Evolutionary conservation across 225 moss, liverwort and hornwort species (phyloP).

Genomic region (Straminergon stramineum): DNA sequence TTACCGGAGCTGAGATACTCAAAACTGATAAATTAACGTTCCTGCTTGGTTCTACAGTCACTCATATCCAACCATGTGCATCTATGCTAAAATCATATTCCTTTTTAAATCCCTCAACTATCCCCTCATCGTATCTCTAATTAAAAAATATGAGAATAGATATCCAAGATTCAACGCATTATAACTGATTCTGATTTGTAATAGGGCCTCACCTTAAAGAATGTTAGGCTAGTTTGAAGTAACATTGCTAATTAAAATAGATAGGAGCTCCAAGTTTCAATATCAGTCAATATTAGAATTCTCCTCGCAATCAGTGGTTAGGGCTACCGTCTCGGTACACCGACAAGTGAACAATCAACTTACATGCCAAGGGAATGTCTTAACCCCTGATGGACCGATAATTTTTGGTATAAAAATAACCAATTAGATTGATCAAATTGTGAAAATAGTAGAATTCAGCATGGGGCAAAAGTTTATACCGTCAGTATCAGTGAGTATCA

Average conservation of each 20-base stretch:
- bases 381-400: not conserved
- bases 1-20: not conserved
- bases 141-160: not conserved
- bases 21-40: not conserved
- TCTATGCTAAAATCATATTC: not conserved
- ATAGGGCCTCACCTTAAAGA: not conserved
- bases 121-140: not conserved
- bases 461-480: not conserved
- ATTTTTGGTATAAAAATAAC: not conserved
- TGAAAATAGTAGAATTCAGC: not conserved
- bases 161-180: not conserved
- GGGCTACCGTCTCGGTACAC: not conserved
- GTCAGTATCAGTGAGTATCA: too few species aligned
- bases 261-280: not conserved
- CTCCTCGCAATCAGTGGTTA: not conserved
- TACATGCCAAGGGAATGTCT: not conserved
- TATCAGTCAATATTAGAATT: not conserved
- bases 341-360: not conserved
- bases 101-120: not conserved
- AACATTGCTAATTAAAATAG: not conserved
- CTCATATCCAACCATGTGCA: not conserved
- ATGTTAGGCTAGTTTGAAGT: not conserved
- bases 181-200: not conserved
- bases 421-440: not conserved
- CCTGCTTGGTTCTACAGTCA: not conserved